Evolutionary conservation across 805 yeast species (phyloP).

Genomic region (Candida dendrica): DNA sequence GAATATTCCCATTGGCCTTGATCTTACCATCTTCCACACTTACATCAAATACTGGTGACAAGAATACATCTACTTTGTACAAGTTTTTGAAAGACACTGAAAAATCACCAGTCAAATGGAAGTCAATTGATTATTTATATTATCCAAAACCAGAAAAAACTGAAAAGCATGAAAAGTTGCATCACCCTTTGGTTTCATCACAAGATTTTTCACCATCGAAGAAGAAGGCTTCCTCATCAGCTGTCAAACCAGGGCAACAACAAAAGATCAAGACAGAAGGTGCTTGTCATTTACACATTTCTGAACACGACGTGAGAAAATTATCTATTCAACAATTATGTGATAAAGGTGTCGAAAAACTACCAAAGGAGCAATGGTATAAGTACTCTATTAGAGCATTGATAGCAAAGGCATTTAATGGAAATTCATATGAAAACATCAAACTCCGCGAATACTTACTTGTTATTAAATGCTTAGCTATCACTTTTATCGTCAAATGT

Average conservation of each 20-base stretch:
- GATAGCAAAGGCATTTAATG: slow-evolving; percentile 66
- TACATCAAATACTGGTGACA: slow-evolving; percentile 24
- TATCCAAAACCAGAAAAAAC: slow-evolving; percentile 19
- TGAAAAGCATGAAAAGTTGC: slow-evolving; percentile 1
- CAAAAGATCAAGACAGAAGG: slow-evolving; percentile 27
- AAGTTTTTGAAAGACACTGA: slow-evolving; percentile 38
- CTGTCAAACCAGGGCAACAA: neutral
- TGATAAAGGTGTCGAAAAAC: slow-evolving; percentile 46
- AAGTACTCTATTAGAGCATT: slow-evolving; percentile 56
- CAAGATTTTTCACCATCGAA: slow-evolving; percentile 14
- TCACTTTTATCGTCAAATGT: slow-evolving; percentile 55
- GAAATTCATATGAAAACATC: slow-evolving; percentile 44
- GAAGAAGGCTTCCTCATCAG: slow-evolving; percentile 10
- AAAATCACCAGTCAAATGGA: slow-evolving; percentile 51
- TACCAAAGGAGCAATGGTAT: slow-evolving; percentile 60
- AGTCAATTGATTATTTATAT: slow-evolving; percentile 45
- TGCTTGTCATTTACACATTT: slow-evolving; percentile 40
- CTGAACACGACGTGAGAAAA: slow-evolving; percentile 51
- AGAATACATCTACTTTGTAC: slow-evolving; percentile 35
- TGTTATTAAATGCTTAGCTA: slow-evolving; percentile 56
- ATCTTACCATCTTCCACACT: slow-evolving; percentile 42
- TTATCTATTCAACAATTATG: slow-evolving; percentile 53
- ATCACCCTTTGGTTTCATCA: slow-evolving; percentile 1
- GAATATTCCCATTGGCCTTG: slow-evolving; percentile 39
- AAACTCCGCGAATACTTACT: slow-evolving; percentile 52